A percentile compares a stretch with the other conserved stretches of the same genome.
Evolutionary conservation across 1,139 yeast species (phyloP).

Genomic region (Taiozyma sp.): DNA sequence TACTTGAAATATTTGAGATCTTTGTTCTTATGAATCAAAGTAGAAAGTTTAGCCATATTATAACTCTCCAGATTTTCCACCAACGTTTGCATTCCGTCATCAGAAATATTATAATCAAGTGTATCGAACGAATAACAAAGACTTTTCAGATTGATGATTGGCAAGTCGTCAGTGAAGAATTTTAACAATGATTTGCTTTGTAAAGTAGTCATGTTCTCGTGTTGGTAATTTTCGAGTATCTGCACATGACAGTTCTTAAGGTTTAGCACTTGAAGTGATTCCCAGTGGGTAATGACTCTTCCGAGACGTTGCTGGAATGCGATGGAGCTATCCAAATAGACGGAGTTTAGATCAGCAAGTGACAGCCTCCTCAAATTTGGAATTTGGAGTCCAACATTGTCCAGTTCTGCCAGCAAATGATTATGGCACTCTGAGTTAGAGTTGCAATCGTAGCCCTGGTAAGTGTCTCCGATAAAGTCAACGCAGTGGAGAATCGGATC

Average conservation of each 20-base stretch:
- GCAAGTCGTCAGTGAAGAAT: background rate
- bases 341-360: slow-evolving; percentile 3
- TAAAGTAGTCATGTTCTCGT: background rate
- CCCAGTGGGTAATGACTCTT: background rate
- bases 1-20: background rate
- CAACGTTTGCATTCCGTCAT: background rate
- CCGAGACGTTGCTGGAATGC: background rate
- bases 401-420: background rate
- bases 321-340: background rate
- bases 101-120: background rate
- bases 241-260: slow-evolving; percentile 2
- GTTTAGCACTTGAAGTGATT: background rate
- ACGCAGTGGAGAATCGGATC: slow-evolving; percentile 3
- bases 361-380: slow-evolving; percentile 3
- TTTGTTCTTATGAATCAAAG: background rate
- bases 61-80: background rate
- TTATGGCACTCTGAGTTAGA: background rate
- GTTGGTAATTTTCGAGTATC: background rate
- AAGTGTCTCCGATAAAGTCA: background rate
- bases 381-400: background rate
- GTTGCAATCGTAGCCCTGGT: background rate
- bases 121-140: background rate
- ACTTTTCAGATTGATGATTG: background rate
- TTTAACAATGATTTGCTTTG: background rate
- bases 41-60: background rate